Evolutionary conservation across 192 early-diverging fungal species (phyloP), one percentile per base, ranked within the genome.

Genomic region (Lobosporangium transversale): DNA sequence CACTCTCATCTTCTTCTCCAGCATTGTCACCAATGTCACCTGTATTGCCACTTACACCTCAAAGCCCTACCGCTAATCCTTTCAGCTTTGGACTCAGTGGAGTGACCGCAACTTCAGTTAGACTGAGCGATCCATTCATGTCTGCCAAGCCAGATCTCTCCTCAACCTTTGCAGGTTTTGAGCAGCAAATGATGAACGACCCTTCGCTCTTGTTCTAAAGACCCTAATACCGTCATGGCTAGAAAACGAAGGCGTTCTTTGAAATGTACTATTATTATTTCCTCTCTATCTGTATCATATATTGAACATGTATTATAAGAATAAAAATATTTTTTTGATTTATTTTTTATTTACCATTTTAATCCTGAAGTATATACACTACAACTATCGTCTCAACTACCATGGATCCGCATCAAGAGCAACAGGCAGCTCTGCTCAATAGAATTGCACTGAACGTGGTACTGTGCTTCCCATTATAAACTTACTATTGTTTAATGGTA

Each of bases 371-470:
- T 4, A 4, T 7, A 26, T 52, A 9, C 23, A 27, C 17, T 29
- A 6, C 5, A 29, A 18, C n/a, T 33, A 6, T 30, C n/a, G 8
- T 53, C 18, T 32, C 33, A 32, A 23, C 51, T 20, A 15, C 42
- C 24, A 76, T 76, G 71, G 66, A 76, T 35, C 71, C 71, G n/a
- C 71, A 76, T 55, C 71, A 76, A 44, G 71, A 76, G 30, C 71
- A 76, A 15, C 71, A 76, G 26, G 63, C 64, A 10, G 71, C 71
- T 32, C 58, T 76, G 11, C 58, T 76, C 35, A 76, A 66, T 53
- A 51, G 71, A 27, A 76, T 76, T 11, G 71, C 71, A 24, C 62
- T 76, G 44, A 76, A 76, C 32, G 71, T 76, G 24, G 68, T 70
- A 62, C 3, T 26, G 1, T 31, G 8, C 18, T 17, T 20, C 35